Conservation (phyloP, 495 filamentous ascomycete species). For the Articulospora tetracladia region DNA sequence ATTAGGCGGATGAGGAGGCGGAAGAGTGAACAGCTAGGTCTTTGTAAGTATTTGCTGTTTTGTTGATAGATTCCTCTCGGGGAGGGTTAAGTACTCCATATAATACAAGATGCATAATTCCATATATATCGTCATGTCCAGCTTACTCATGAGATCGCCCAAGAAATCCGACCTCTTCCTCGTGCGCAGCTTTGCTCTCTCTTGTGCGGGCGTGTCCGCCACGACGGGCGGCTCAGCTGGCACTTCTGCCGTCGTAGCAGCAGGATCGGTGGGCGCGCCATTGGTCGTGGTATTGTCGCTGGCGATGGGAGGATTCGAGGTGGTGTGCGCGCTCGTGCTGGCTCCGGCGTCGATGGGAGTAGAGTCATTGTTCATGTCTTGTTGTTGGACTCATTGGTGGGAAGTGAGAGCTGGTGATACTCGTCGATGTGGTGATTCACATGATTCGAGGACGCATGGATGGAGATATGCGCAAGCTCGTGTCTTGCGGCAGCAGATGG, state of each 20-base stretch:
- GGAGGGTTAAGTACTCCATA: conserved; percentile 66
- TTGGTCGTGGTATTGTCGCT: neutral
- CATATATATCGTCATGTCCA: conserved; percentile 79
- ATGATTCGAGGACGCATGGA: conserved; percentile 13
- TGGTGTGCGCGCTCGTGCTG: conserved; percentile 16
- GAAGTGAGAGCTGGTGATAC: neutral
- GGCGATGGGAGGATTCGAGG: neutral
- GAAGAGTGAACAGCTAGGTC: conserved; percentile 70
- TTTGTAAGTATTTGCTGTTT: neutral
- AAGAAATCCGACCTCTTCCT: conserved; percentile 63
- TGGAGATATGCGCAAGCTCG: neutral
- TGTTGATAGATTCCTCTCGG: neutral
- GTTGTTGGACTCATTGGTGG: conserved; percentile 33
- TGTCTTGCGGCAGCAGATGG: neutral
- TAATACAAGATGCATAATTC: conserved; percentile 83
- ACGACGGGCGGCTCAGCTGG: conserved; percentile 23
- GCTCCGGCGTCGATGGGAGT: conserved; percentile 44
- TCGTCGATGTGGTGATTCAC: conserved; percentile 13
- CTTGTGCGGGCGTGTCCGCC: conserved; percentile 25
- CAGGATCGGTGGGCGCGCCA: conserved; percentile 16
- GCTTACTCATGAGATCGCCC: conserved; percentile 62
- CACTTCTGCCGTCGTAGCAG: conserved; percentile 28
- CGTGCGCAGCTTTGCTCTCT: conserved; percentile 42
- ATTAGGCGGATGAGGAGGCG: conserved; percentile 66
- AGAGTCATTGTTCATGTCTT: conserved; percentile 66